Percentiles rank a stretch among this genome's conserved stretches.
Evolutionary conservation across 1,139 yeast species (phyloP).

Genomic region (Debaryomyces sp.): DNA sequence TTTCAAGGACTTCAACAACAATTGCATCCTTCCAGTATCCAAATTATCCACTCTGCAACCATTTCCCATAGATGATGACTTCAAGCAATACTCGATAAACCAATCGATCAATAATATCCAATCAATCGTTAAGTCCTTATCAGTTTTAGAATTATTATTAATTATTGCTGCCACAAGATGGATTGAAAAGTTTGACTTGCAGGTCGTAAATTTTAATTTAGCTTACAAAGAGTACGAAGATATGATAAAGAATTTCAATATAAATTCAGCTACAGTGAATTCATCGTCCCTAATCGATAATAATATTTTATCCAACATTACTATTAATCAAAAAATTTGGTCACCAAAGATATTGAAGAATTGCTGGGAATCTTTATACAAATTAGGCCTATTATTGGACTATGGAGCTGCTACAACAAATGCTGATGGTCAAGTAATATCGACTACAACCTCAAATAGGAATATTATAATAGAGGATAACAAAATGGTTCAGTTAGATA

Average conservation of each 20-base stretch:
- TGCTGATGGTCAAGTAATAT: slow-evolving; percentile 34
- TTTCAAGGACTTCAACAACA: slow-evolving; percentile 55
- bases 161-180: slow-evolving; percentile 77
- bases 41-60: slow-evolving; percentile 29
- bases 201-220: slow-evolving; percentile 68
- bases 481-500: slow-evolving; percentile 50
- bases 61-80: slow-evolving; percentile 33
- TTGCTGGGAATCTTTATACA: slow-evolving; percentile 56
- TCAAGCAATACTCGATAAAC: slow-evolving; percentile 24
- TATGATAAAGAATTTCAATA: slow-evolving; percentile 51
- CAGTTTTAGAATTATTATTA: slow-evolving; percentile 70
- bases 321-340: slow-evolving; percentile 51
- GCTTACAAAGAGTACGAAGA: slow-evolving; percentile 75
- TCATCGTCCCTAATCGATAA: slow-evolving; percentile 40
- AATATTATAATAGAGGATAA: slow-evolving; percentile 44
- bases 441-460: slow-evolving; percentile 34
- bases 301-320: slow-evolving; percentile 33
- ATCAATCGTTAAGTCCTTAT: slow-evolving; percentile 47
- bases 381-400: slow-evolving; percentile 40
- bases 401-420: slow-evolving; percentile 33
- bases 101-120: slow-evolving; percentile 27
- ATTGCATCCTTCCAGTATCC: slow-evolving; percentile 50
- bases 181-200: slow-evolving; percentile 58
- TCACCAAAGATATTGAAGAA: slow-evolving; percentile 49
- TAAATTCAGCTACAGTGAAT: slow-evolving; percentile 35